These are phyloP conservation scores for Gryganskiella cystojenkinii DNA, from an alignment of 192 early-diverging fungal genomes.

Conservation along the genomic window DNA sequence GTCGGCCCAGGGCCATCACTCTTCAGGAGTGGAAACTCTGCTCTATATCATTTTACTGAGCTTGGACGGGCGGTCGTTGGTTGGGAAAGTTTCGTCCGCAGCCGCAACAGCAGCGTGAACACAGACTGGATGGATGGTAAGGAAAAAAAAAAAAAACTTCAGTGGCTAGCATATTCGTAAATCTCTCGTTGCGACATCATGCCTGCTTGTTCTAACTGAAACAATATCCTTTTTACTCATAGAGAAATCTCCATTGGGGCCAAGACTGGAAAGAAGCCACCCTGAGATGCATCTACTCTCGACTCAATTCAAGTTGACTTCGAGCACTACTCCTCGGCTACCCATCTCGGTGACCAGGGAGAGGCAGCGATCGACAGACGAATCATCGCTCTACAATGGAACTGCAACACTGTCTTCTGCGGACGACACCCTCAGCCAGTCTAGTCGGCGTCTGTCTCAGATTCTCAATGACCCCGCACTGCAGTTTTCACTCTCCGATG, in stretches of 20 bases:
- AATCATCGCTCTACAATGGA: conserved; percentile 6
- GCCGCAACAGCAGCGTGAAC: conserved; percentile 15
- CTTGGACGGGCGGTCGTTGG: conserved; percentile 47
- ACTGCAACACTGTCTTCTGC: conserved; percentile 4
- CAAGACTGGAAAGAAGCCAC: conserved; percentile 14
- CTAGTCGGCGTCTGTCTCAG: conserved; percentile 28
- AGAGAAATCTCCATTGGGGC: conserved; percentile 18
- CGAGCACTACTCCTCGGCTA: conserved; percentile 18
- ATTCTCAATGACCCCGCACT: conserved; percentile 46
- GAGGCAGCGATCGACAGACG: conserved; percentile 17
- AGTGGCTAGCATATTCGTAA: neutral
- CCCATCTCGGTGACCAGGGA: conserved; percentile 28
- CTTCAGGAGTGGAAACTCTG: conserved; percentile 33
- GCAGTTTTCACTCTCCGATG: conserved; percentile 28
- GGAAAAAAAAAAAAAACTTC: too few species aligned
- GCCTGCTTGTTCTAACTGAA: neutral
- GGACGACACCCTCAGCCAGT: conserved; percentile 1
- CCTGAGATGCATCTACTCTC: conserved; percentile 22
- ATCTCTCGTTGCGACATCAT: neutral
- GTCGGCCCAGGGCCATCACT: conserved; percentile 7
- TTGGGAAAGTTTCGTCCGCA: conserved; percentile 35
- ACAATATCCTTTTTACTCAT: conserved; percentile 5
- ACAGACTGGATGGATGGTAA: conserved; percentile 49
- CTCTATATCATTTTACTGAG: conserved; percentile 47
- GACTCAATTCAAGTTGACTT: conserved; percentile 32